Percentiles rank a stretch among this genome's conserved stretches.
These are phyloP conservation scores for Colletotrichum simmondsii DNA, from an alignment of 2,329 filamentous ascomycete genomes.

Conservation along the genomic window DNA sequence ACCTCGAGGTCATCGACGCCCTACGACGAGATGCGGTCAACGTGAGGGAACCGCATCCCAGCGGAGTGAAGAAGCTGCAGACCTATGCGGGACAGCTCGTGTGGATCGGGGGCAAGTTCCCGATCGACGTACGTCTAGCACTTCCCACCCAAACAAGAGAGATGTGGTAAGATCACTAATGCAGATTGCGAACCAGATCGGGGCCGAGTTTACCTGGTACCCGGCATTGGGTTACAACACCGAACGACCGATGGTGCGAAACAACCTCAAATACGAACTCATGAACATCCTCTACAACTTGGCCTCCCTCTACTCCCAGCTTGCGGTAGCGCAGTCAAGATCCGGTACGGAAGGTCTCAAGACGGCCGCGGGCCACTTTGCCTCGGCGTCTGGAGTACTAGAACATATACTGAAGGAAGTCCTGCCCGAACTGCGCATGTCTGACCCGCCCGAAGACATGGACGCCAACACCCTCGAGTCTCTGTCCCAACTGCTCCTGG, in stretches of 20 bases:
- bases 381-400: slow-evolving; percentile 85
- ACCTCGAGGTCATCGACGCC: slow-evolving; percentile 85
- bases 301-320: slow-evolving; percentile 90
- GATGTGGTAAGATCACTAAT: not conserved
- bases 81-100: slow-evolving; percentile 91
- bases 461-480: slow-evolving; percentile 88
- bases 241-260: slow-evolving; percentile 74
- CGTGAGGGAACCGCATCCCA: slow-evolving; percentile 87
- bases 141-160: not conserved
- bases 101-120: slow-evolving; percentile 95
- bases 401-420: slow-evolving; percentile 80
- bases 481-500: slow-evolving; percentile 84
- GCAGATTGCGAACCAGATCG: slow-evolving; percentile 68
- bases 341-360: slow-evolving; percentile 86
- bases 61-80: slow-evolving; percentile 88
- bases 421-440: slow-evolving; percentile 83
- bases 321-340: slow-evolving; percentile 84
- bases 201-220: slow-evolving; percentile 97
- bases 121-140: slow-evolving; percentile 77
- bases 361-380: slow-evolving; percentile 89
- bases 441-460: slow-evolving; percentile 94
- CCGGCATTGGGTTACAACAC: slow-evolving; percentile 91
- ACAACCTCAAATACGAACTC: slow-evolving; percentile 83
- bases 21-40: slow-evolving; percentile 88
- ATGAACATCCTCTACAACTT: slow-evolving; percentile 95